Conservation (phyloP, 345 rosid species). For the Aethionema arabicum region DNA sequence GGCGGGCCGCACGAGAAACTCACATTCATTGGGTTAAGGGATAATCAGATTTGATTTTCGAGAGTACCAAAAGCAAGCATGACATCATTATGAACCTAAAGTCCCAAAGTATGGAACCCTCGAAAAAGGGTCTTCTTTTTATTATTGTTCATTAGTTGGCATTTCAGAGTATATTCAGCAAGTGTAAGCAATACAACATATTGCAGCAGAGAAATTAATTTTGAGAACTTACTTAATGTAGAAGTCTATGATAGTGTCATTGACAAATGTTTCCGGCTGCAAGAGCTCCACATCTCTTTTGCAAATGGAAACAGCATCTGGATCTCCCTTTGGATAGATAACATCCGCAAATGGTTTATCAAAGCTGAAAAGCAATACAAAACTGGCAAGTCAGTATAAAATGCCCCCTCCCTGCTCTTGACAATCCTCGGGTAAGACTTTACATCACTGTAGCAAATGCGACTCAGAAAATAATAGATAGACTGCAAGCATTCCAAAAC, state of each 20-base stretch:
- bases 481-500: conserved; percentile 19
- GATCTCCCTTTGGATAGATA: conserved; percentile 86
- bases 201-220: conserved; percentile 21
- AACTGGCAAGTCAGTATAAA: conserved; percentile 21
- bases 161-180: conserved; percentile 14
- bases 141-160: conserved; percentile 12
- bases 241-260: conserved; percentile 97
- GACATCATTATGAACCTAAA: too few species aligned
- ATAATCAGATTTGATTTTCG: too few species aligned
- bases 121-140: too few species aligned
- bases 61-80: too few species aligned
- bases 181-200: not conserved
- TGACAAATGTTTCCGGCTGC: conserved; percentile 89
- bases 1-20: too few species aligned
- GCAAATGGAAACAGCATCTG: conserved; percentile 88
- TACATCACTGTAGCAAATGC: conserved; percentile 20
- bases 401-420: conserved; percentile 15
- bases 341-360: conserved; percentile 84
- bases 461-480: not conserved
- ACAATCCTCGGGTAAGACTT: conserved; percentile 6
- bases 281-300: conserved; percentile 93
- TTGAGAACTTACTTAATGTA: conserved; percentile 78
- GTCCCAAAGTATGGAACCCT: too few species aligned
- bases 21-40: too few species aligned
- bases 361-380: conserved; percentile 58